Evolutionary conservation across 495 filamentous ascomycete genomes (phyloP), one percentile per base, ranked within the genome.

Genomic region (Hypoxylon cercidicola): DNA sequence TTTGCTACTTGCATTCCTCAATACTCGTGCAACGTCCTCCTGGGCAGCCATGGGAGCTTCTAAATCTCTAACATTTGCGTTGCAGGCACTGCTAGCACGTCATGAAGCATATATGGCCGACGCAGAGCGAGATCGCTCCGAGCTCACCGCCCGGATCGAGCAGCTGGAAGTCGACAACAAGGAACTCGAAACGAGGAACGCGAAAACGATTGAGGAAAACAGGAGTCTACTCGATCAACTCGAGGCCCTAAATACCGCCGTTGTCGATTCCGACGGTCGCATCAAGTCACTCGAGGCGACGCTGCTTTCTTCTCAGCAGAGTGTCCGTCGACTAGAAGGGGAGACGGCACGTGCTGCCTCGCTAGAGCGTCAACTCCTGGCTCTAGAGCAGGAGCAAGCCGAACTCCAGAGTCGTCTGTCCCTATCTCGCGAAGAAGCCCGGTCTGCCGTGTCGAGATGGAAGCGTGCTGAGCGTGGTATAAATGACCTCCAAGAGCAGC

Each of bases 91-190:
- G 35, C 86, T 99, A 15, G 87, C 89, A 49, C 90, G 93, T 56
- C 93, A 98, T 84, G 94, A 97, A 78, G 86, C 88, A 37, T 97
- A 96, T 74, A 91, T 97, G 82, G 89, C 87, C 16, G 92, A 97
- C 72, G 90, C 92, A 50, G 93, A 96, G 80, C 84, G 87, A 51
- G 91, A 97, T 69, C 88, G 95, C 13, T 75, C 77, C 43, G 86
- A 85, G 28, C 86, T 96, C 79, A 80, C 82, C 11, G 76, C 80
- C 35, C 90, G 81, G 41, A 91, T 97, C 66, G 88, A 91, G 55
- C 79, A 80, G 61, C 78, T 99, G 16, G 93, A 97, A 76, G 77
- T 75, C 48, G 90, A 96, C 62, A 96, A 93, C 72, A 81, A 78
- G 64, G 80, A 88, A 53, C 83, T 93, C 23, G 90, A 97, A 73